Conservation (phyloP, 2,329 filamentous ascomycete genomes). For the Sclerotinia minor region DNA sequence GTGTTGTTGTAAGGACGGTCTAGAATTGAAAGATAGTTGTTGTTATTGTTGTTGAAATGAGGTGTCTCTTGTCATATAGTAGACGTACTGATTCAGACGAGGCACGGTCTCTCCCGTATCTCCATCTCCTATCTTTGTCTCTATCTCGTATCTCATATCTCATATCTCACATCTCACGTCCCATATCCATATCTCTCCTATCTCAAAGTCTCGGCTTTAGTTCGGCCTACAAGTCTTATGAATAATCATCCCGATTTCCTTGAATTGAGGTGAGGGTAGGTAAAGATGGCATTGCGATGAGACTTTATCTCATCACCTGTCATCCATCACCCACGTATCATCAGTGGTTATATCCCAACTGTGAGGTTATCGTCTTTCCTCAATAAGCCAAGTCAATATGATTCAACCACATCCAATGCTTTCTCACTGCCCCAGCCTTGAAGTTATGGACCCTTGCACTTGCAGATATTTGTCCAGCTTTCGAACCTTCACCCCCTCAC, state of each 20-base stretch:
- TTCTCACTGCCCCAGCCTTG: not conserved
- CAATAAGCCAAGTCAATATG: not conserved
- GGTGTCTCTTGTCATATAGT: not conserved
- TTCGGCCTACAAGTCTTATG: not conserved
- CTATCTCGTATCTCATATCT: too few relatives aligned
- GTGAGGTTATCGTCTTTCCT: not conserved
- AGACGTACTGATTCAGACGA: not conserved
- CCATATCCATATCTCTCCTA: too few relatives aligned
- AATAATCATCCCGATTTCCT: not conserved
- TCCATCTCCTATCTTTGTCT: too few relatives aligned
- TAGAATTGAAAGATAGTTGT: not conserved
- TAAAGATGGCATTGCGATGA: not conserved
- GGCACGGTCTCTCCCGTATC: not conserved
- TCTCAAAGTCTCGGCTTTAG: conserved; percentile 1
- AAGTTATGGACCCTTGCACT: not conserved
- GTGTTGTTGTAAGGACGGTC: too few relatives aligned
- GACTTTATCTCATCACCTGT: not conserved
- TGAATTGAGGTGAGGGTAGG: too few relatives aligned
- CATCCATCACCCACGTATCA: too few relatives aligned
- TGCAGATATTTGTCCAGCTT: not conserved
- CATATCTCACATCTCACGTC: too few relatives aligned
- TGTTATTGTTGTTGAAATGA: not conserved
- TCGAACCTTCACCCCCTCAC: not conserved
- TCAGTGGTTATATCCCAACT: too few relatives aligned
- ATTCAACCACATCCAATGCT: not conserved